Evolutionary conservation across 1,139 yeast species (phyloP).

Genomic region (Spencermartinsiella ligniputridi): DNA sequence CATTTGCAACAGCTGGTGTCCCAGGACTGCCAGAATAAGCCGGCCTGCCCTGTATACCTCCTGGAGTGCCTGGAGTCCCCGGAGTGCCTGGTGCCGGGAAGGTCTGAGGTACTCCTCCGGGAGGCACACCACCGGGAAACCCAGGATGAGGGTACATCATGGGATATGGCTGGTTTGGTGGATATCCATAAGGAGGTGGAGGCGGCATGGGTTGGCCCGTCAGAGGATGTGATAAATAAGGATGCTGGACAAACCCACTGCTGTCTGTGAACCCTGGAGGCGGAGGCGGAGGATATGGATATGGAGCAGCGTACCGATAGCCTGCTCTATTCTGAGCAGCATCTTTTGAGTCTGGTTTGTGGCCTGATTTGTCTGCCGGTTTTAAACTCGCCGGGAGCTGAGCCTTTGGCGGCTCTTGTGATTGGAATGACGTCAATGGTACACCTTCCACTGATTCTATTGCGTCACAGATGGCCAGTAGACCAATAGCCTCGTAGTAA

Average conservation of each 20-base stretch:
- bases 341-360: background rate
- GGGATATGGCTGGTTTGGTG: background rate
- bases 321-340: background rate
- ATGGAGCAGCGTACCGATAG: background rate
- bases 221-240: conserved; percentile 18
- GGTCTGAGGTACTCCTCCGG: background rate
- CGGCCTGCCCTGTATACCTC: background rate
- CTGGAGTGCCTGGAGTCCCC: background rate
- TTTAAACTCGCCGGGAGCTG: background rate
- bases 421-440: conserved; percentile 20
- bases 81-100: conserved; percentile 3
- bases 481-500: conserved; percentile 38
- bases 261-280: conserved; percentile 12
- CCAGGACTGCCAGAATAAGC: conserved; percentile 9
- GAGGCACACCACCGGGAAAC: conserved; percentile 3
- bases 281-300: conserved; percentile 6
- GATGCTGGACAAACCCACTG: conserved; percentile 16
- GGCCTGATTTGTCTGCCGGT: background rate
- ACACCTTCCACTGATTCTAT: conserved; percentile 37
- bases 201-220: conserved; percentile 8
- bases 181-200: conserved; percentile 4
- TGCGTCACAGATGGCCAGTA: conserved; percentile 39
- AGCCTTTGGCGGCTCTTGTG: conserved; percentile 2
- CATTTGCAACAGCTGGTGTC: conserved; percentile 8
- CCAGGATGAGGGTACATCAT: conserved; percentile 8